Base-by-base conservation (phyloP, 495 filamentous ascomycete genomes). In the Cetradonia linearis region DNA sequence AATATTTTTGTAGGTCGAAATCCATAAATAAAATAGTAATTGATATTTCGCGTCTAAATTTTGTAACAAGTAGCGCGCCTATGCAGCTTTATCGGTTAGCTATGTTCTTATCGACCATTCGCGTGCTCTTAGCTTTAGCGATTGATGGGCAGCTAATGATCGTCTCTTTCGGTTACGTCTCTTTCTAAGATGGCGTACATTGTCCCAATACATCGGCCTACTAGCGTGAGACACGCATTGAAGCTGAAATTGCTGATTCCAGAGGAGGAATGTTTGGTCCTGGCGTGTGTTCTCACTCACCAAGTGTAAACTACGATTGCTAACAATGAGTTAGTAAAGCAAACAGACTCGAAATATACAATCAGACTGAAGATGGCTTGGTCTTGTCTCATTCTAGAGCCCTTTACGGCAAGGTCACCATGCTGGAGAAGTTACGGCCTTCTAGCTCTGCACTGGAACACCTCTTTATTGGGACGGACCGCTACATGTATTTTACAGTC, bases 401-500 rank as follows among this genome's bases (percentile, higher is more conserved):
- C 54, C 72, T 99, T 55, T 91, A 89, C 68, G 94, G 91, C 66
- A 84, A 83, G 65, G 83, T 97, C 56, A 84, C 86, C 0, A 89
- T 96, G 74, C 81, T 99, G 44, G 83, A 90, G 60, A 87, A 85
- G 64, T 76, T 99, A 23, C 83, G 81, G 1, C 93, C 91, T 14
- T 78, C 80, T 23, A 78, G 86, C 65, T 81, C 87, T 20, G 68
- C 74, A 6, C 91, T 85, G 10, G 91, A 96, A 64, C 83, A 97
- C 65, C 82, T 99, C 64, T 95, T 99, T 69, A 79, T 99, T 62
- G 92, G 88, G 36, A 96, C 93, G 13, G 86, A 95, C 67, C 84
- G 88, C 57, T 88, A 85, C 66, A 84, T 86, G 60, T 96, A 95
- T 72, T 95, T 96, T 68, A 93, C 89, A 7, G 71, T 95, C 18